Conservation (phyloP, 257 asterid species). For the Anisodus acutangulus region DNA sequence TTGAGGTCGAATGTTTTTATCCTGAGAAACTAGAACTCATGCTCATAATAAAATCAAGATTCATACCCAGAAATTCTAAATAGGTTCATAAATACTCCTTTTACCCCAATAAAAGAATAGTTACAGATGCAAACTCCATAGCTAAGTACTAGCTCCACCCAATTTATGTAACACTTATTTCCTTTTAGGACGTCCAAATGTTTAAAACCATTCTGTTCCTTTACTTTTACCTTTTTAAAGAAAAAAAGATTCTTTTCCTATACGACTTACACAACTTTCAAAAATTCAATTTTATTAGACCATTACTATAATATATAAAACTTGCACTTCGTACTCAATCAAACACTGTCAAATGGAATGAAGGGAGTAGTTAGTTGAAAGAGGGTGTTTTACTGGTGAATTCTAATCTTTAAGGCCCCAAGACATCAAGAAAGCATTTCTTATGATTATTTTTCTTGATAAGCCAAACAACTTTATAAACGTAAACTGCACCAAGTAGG, state of each 20-base stretch:
- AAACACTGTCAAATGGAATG: not conserved
- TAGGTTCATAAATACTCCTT: not conserved
- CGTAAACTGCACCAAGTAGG: not conserved
- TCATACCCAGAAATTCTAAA: conserved; percentile 24
- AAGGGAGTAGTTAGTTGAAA: not conserved
- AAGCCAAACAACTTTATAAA: not conserved
- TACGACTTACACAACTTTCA: not conserved
- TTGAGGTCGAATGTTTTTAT: not conserved
- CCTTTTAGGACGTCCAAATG: not conserved
- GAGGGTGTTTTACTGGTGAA: not conserved
- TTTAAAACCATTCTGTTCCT: not conserved
- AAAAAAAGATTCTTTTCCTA: not conserved
- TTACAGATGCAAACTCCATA: conserved; percentile 14
- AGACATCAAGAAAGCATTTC: not conserved
- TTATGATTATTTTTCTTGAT: not conserved
- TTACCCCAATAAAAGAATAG: not conserved
- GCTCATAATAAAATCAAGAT: not conserved
- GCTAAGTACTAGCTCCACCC: not conserved
- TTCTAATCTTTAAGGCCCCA: not conserved
- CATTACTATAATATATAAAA: not conserved
- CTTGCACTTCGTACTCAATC: not conserved
- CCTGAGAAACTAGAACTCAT: not conserved
- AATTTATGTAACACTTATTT: not conserved
- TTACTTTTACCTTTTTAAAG: too few relatives aligned
- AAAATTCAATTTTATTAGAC: not conserved